phyloP scores from a whole-genome alignment of 495 filamentous ascomycete genomes.

The Trichoderma reesei region DNA sequence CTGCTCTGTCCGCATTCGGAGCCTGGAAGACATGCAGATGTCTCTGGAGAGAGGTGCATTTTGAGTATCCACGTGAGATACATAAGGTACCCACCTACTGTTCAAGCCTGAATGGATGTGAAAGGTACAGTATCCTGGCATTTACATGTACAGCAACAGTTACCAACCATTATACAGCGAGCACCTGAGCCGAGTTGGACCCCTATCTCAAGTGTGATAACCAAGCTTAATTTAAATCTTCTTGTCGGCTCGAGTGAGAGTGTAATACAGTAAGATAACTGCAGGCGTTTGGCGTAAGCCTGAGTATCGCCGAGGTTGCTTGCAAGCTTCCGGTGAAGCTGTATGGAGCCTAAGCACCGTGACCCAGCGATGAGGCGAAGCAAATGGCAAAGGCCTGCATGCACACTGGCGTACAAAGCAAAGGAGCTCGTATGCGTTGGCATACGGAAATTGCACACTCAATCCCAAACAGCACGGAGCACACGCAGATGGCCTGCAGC shows the following conservation, averaged over 20 bases:
- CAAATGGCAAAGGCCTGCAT: not conserved
- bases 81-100: not conserved
- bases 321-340: not conserved
- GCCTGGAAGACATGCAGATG: not conserved
- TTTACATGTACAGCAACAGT: no score
- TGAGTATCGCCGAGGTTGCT: not conserved
- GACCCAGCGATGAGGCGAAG: not conserved
- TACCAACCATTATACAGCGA: no score
- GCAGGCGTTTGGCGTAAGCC: no score
- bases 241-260: no score
- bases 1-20: not conserved
- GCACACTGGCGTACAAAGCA: not conserved
- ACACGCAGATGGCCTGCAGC: not conserved
- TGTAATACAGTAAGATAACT: no score
- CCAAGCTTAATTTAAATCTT: no score
- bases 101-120: no score
- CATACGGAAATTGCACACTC: not conserved
- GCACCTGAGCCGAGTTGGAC: no score
- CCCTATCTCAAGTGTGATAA: no score
- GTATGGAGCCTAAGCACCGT: not conserved
- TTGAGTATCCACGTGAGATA: not conserved
- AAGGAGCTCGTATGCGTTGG: constrained; percentile 6
- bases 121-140: no score
- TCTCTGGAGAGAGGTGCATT: not conserved
- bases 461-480: not conserved